A percentile compares a stretch with the other conserved stretches of the same genome.
These are phyloP conservation scores for Termitomyces sp. DNA, from an alignment of 768 basidiomycete species.

Conservation along the genomic window DNA sequence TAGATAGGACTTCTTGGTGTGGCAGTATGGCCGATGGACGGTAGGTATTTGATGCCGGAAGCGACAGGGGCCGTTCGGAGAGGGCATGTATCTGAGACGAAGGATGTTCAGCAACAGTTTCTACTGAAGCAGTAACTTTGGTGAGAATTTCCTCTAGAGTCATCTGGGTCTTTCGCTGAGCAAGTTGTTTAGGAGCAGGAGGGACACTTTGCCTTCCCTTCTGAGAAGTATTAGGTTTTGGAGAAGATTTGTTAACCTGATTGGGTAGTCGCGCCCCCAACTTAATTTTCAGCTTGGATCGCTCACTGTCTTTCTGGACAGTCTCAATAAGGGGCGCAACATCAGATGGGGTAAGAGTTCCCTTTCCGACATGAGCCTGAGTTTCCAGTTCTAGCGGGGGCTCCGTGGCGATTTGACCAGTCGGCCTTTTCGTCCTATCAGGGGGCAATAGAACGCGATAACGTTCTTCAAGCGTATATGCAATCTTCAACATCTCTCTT, in stretches of 20 bases:
- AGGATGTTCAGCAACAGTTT: neutral
- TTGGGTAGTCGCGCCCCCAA: conserved; percentile 18
- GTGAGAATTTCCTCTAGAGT: neutral
- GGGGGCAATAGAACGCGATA: conserved; percentile 74
- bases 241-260: conserved; percentile 22
- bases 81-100: neutral
- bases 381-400: conserved; percentile 24
- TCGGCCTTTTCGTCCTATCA: conserved; percentile 42
- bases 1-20: neutral
- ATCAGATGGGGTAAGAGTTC: conserved; percentile 26
- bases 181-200: conserved; percentile 17
- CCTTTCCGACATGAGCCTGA: conserved; percentile 18
- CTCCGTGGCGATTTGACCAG: conserved; percentile 16
- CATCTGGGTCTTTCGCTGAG: conserved; percentile 1
- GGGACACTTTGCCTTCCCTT: conserved; percentile 21
- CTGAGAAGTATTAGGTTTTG: conserved; percentile 21
- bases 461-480: conserved; percentile 62
- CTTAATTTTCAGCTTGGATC: conserved; percentile 36
- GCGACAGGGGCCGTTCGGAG: neutral
- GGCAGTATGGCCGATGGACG: neutral
- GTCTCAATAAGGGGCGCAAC: conserved; percentile 20
- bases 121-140: neutral
- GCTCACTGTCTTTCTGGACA: conserved; percentile 28
- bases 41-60: neutral
- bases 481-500: conserved; percentile 71